Conservation (phyloP, 768 basidiomycete genomes). For the Phanerochaete sordida region DNA sequence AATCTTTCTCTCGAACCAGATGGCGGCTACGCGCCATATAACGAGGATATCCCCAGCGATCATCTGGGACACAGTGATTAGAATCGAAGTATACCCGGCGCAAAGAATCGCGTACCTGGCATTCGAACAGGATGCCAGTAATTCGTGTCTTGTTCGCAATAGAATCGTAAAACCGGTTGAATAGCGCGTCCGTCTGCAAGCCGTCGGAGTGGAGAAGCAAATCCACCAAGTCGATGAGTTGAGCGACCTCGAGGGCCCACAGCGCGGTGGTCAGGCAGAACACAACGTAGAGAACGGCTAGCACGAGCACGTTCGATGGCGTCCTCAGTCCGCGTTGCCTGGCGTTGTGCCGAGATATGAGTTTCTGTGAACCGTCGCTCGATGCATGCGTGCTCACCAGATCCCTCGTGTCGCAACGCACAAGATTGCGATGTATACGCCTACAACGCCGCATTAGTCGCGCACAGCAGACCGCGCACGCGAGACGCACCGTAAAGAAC, state of each 20-base stretch:
- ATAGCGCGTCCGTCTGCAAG: not conserved
- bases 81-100: not conserved
- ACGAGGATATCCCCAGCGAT: slow-evolving; percentile 11
- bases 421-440: slow-evolving; percentile 5
- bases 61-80: slow-evolving; percentile 1
- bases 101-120: not conserved
- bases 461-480: not conserved
- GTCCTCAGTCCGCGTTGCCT: no score
- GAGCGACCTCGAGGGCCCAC: slow-evolving; percentile 11
- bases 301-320: not conserved
- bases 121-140: slow-evolving; percentile 7
- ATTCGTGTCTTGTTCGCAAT: slow-evolving; percentile 9
- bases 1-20: slow-evolving; percentile 8
- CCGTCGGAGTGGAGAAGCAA: slow-evolving; percentile 2
- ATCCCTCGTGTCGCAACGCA: slow-evolving; percentile 2
- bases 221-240: slow-evolving; percentile 9
- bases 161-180: slow-evolving; percentile 10
- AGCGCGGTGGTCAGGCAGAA: slow-evolving; percentile 7
- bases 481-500: slow-evolving; percentile 1
- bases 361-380: no score
- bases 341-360: no score
- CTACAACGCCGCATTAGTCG: not conserved
- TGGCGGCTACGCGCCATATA: slow-evolving; percentile 10
- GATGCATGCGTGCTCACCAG: not conserved
- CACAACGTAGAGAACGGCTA: slow-evolving; percentile 2